Percentiles rank a stretch among this genome's conserved stretches.
These are phyloP conservation scores for Didymella exigua DNA, from an alignment of 2,329 filamentous ascomycete species.

Conservation along the genomic window DNA sequence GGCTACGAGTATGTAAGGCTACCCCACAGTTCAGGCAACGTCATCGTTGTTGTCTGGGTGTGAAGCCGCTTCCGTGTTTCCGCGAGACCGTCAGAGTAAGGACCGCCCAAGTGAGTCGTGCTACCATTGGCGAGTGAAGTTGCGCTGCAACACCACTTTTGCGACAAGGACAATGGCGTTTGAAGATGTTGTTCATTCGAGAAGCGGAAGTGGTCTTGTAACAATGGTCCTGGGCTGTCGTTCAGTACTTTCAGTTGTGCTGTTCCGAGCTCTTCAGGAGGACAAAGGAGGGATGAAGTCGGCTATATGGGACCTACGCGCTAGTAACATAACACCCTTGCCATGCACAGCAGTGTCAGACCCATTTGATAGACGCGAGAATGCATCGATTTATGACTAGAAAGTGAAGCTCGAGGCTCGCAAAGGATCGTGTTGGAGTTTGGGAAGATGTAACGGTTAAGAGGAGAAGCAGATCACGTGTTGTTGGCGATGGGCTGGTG, in stretches of 20 bases:
- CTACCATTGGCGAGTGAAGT: not conserved
- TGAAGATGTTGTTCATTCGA: not conserved
- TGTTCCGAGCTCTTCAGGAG: not conserved
- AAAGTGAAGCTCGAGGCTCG: too few species aligned
- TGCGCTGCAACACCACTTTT: not conserved
- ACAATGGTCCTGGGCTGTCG: not conserved
- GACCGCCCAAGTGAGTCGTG: not conserved
- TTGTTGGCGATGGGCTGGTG: too few species aligned
- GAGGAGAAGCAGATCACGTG: too few species aligned
- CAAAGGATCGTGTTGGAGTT: not conserved
- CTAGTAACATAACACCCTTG: too few species aligned
- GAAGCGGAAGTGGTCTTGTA: not conserved
- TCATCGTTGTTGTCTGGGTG: not conserved
- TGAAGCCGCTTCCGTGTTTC: too few species aligned
- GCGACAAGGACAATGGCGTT: not conserved
- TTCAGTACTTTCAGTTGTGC: not conserved
- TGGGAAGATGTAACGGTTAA: not conserved
- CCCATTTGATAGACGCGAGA: too few species aligned
- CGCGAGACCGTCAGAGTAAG: too few species aligned
- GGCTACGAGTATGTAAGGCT: not conserved
- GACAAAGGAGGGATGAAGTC: not conserved
- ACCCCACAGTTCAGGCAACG: slow-evolving; percentile 5
- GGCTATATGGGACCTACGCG: not conserved
- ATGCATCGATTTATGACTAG: too few species aligned
- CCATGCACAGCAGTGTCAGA: too few species aligned